A percentile compares a stretch with the other conserved stretches of the same genome.
Conservation (phyloP, 202 grass and related monocot species). For the Alloteropsis angusta region DNA sequence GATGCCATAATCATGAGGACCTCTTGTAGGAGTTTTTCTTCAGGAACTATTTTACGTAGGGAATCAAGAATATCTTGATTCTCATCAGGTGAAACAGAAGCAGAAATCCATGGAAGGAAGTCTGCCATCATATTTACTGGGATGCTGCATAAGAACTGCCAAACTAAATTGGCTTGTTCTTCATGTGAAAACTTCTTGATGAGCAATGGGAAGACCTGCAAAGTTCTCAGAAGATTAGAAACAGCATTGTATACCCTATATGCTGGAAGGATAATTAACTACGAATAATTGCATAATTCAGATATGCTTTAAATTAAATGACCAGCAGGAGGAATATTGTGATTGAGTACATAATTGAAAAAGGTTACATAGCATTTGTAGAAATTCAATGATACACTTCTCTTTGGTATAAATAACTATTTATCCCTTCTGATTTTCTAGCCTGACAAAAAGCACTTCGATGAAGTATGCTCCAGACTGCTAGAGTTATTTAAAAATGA, state of each 20-base stretch:
- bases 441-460: neutral
- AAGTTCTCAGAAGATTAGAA: slow-evolving; percentile 12
- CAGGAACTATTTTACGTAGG: slow-evolving; percentile 66
- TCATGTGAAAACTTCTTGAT: slow-evolving; percentile 75
- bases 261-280: neutral
- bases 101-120: slow-evolving; percentile 86
- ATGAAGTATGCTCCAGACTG: neutral
- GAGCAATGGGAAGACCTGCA: slow-evolving; percentile 81
- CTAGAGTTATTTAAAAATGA: neutral
- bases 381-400: neutral
- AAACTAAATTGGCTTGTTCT: slow-evolving; percentile 87
- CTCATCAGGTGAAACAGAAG: slow-evolving; percentile 69
- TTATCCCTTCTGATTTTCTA: neutral
- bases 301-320: neutral
- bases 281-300: neutral
- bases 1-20: slow-evolving; percentile 20
- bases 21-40: slow-evolving; percentile 88
- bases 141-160: slow-evolving; percentile 90
- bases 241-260: neutral
- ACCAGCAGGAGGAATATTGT: neutral
- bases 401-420: neutral
- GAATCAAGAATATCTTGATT: slow-evolving; percentile 65
- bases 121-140: slow-evolving; percentile 81
- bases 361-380: neutral
- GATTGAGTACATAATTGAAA: neutral